A percentile compares a stretch with the other conserved stretches of the same genome.
Evolutionary conservation across 2,329 filamentous ascomycete genomes (phyloP).

Genomic region (Beauveria sp.): DNA sequence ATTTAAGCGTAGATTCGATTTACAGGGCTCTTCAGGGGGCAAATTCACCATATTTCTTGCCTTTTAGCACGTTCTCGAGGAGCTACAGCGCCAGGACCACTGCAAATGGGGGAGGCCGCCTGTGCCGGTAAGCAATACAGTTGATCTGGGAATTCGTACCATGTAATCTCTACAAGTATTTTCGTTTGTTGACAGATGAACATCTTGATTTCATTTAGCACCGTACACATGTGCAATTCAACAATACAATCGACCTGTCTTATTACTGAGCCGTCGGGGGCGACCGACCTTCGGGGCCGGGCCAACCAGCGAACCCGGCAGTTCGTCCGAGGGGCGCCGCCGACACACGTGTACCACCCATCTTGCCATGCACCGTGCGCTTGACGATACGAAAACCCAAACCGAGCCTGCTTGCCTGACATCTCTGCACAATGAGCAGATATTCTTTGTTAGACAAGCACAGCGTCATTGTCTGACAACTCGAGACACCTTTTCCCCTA

Average conservation of each 20-base stretch:
- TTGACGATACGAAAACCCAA: slow-evolving; percentile 2
- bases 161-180: too few relatives aligned
- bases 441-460: not conserved
- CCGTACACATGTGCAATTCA: not conserved
- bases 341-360: not conserved
- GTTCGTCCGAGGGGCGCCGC: not conserved
- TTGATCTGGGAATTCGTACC: too few relatives aligned
- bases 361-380: not conserved
- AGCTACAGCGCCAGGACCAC: not conserved
- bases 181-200: too few relatives aligned
- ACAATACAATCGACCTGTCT: not conserved
- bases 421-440: too few relatives aligned
- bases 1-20: too few relatives aligned
- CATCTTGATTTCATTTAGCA: not conserved
- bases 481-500: too few relatives aligned
- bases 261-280: not conserved
- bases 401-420: not conserved
- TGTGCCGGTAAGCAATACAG: too few relatives aligned
- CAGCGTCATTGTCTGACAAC: not conserved
- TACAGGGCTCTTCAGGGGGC: not conserved
- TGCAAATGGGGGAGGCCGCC: too few relatives aligned
- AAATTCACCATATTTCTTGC: not conserved
- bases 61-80: too few relatives aligned
- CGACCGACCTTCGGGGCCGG: not conserved
- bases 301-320: slow-evolving; percentile 2